Evolutionary conservation across 441 rosid genomes (phyloP).

Genomic region (Syzygium malaccense): DNA sequence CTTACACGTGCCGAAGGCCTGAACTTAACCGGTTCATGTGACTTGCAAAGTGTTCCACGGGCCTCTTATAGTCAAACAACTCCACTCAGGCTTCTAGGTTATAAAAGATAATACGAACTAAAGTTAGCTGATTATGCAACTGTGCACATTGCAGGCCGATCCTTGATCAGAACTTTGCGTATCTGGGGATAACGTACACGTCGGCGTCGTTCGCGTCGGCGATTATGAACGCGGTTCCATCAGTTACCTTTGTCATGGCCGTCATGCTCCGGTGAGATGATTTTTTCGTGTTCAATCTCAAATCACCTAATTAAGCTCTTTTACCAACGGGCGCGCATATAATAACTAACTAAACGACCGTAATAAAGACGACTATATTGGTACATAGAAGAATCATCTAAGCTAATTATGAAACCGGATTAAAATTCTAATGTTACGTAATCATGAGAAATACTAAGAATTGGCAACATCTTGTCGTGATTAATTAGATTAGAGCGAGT

Average conservation of each 20-base stretch:
- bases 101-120: not conserved
- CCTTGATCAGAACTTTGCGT: slow-evolving; percentile 3
- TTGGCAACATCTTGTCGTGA: not conserved
- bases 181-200: slow-evolving; percentile 4
- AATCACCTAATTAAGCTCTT: not conserved
- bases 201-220: slow-evolving; percentile 6
- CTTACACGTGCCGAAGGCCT: not conserved
- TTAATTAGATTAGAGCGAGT: slow-evolving; percentile 40
- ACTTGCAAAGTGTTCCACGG: not conserved
- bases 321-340: not conserved
- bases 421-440: not conserved
- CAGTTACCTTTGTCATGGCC: slow-evolving; percentile 9
- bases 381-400: not conserved
- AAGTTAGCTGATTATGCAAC: not conserved
- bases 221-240: slow-evolving; percentile 7
- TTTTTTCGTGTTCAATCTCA: not conserved
- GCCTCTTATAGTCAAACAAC: not conserved
- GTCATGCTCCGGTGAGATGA: not conserved
- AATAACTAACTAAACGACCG: not conserved
- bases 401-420: not conserved
- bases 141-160: not conserved
- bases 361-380: not conserved
- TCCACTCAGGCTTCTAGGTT: not conserved
- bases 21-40: not conserved
- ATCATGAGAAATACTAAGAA: not conserved